These are phyloP conservation scores for Strigomonas culicis DNA, from an alignment of 208 protist genomes.

Conservation along the genomic window DNA sequence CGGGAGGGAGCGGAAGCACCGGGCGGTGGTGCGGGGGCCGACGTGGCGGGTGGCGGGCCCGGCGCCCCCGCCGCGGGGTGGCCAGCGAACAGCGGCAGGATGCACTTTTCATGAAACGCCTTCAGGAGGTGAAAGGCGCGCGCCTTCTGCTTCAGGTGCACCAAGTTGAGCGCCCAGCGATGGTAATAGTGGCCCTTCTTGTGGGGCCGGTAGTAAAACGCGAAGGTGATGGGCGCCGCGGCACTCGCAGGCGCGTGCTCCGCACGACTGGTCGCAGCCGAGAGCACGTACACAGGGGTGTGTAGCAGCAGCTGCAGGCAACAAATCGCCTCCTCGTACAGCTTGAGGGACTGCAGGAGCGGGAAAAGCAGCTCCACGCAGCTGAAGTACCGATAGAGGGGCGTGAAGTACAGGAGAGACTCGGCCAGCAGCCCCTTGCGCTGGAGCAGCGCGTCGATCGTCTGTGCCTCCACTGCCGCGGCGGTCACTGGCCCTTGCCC, in stretches of 20 bases:
- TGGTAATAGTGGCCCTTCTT: conserved; percentile 1
- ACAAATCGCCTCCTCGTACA: conserved; percentile 56
- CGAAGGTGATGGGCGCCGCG: neutral
- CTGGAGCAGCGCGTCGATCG: conserved; percentile 25
- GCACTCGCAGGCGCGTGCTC: neutral
- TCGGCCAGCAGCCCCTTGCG: conserved; percentile 38
- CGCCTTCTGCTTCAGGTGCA: conserved; percentile 10
- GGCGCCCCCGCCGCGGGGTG: no score
- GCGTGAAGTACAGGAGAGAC: conserved; percentile 65
- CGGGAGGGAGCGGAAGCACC: conserved; percentile 49
- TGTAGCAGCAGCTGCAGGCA: conserved; percentile 56
- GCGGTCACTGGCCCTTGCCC: no score
- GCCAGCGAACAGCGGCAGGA: neutral
- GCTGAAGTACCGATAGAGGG: conserved; percentile 63
- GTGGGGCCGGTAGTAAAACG: conserved; percentile 4
- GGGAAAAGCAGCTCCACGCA: conserved; percentile 62
- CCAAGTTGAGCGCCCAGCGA: conserved; percentile 1
- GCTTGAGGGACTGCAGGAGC: conserved; percentile 43
- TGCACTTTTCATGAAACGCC: neutral
- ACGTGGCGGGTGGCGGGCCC: conserved; percentile 7
- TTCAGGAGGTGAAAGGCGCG: neutral
- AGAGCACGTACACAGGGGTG: conserved; percentile 32
- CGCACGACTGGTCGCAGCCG: no score
- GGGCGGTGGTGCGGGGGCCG: conserved; percentile 22
- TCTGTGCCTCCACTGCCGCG: no score